Base-by-base conservation (phyloP, 1,284 basidiomycete genomes). In the Trametes versicolor region DNA sequence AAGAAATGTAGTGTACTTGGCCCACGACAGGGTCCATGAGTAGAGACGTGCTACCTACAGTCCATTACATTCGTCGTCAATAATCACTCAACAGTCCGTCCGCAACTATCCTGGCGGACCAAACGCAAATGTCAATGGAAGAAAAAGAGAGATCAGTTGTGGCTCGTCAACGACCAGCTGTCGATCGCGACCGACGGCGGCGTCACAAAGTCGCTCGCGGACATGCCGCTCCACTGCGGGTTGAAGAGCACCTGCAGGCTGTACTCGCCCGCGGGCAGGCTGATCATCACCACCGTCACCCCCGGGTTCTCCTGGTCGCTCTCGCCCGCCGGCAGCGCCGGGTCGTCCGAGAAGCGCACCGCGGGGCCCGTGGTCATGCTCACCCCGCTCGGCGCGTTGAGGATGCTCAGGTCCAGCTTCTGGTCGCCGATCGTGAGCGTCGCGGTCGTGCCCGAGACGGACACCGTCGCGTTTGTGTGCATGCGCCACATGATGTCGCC, bases 401-500 rank as follows among this genome's bases (percentile, higher is more conserved):
- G 71, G 34, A 90, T 78, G 65, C 77, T 67, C 71, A 87, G 82
- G 66, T 77, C 72, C 76, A 87, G 71, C 57, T 79, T 86, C 70
- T 80, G 80, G 37, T 85, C 87, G 62, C 86, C 89, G 65, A 94
- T 84, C 13, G 75, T 79, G 65, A 97, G 81, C 3, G 88, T 91
- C 23, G 85, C 87, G 5, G 82, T 78, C 1, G 89, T 91, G 1
- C 89, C 90, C 41, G 75, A 74, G 58, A 88, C 73, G 17, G 70
- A 58, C 27, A 90, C 79, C 8, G 89, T 89, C 43, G 90, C 92
- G 75, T 97, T 99, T 65, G 98, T 99, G 79, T 99, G 97, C 84
- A 96, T 94, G 51, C 96, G 89, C 97, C 97, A 99, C 83, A 92
- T 86, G 64, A 97, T 81, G 23, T 83, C 73, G 25, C 78, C 81